Conservation (phyloP, 1,284 basidiomycete species). For the Cutaneotrichosporon sp. region DNA sequence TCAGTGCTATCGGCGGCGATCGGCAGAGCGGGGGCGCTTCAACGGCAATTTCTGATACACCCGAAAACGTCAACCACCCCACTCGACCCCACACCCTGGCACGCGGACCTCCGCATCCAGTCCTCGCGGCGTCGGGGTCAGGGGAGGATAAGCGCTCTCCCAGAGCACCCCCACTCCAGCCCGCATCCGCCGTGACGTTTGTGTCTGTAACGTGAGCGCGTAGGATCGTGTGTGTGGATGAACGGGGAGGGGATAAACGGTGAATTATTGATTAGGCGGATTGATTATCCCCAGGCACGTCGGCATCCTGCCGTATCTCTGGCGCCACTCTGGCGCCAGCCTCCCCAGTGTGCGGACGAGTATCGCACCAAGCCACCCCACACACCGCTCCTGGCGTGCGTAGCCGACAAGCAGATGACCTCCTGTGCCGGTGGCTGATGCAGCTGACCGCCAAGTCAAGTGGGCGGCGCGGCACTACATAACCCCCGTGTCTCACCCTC, state of each 20-base stretch:
- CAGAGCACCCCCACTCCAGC: no score
- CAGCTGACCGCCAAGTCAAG: no score
- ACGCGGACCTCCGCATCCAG: no score
- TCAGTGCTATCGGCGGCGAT: not conserved
- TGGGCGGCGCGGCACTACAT: not conserved
- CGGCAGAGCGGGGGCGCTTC: not conserved
- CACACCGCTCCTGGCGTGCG: no score
- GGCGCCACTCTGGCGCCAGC: not conserved
- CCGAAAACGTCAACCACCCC: not conserved
- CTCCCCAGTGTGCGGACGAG: no score
- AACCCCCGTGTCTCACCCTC: not conserved
- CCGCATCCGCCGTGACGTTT: not conserved
- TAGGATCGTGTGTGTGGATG: not conserved
- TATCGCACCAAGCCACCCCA: no score
- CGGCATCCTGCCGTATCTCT: not conserved
- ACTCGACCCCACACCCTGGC: not conserved
- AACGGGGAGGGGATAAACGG: not conserved
- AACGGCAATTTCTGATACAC: not conserved
- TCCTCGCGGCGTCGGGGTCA: no score
- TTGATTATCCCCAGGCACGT: not conserved
- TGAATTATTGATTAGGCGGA: not conserved
- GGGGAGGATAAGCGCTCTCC: no score
- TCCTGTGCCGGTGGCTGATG: no score
- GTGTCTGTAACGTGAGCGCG: no score
- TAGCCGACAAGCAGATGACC: not conserved